Evolutionary conservation across 768 basidiomycete species (phyloP).

Genomic region (Mycena rebaudengoi): DNA sequence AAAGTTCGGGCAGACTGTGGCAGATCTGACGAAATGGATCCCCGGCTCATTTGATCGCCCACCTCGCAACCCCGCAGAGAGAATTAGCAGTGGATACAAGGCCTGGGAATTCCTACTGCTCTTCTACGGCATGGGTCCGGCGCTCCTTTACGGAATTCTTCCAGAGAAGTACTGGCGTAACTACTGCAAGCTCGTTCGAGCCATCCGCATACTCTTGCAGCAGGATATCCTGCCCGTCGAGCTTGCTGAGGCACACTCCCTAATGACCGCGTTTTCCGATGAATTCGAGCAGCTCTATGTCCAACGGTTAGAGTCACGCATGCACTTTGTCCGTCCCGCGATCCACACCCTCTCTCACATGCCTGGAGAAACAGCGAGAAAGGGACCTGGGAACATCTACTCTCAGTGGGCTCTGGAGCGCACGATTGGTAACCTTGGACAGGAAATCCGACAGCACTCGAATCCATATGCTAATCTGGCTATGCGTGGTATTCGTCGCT

Average conservation of each 20-base stretch:
- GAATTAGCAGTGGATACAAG: conserved; percentile 30
- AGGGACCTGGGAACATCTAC: conserved; percentile 31
- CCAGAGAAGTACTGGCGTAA: conserved; percentile 32
- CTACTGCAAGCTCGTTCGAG: conserved; percentile 36
- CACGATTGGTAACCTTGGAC: conserved; percentile 9
- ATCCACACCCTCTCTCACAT: conserved; percentile 40
- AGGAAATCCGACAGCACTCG: conserved; percentile 33
- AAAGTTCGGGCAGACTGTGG: conserved; percentile 29
- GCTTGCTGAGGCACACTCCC: no score
- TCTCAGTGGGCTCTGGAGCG: conserved; percentile 42
- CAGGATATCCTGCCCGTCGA: neutral
- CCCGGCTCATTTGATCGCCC: conserved; percentile 1
- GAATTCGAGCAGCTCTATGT: conserved; percentile 43
- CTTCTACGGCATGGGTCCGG: conserved; percentile 30
- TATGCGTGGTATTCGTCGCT: conserved; percentile 28
- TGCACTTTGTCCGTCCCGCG: conserved; percentile 41
- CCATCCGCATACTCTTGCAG: conserved; percentile 32
- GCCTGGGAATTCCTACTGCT: conserved; percentile 21
- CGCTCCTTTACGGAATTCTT: conserved; percentile 32
- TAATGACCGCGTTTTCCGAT: conserved; percentile 34
- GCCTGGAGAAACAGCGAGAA: conserved; percentile 26
- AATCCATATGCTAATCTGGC: conserved; percentile 36
- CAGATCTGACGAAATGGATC: conserved; percentile 12
- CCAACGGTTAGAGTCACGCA: conserved; percentile 24
- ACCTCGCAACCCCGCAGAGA: conserved; percentile 7